phyloP scores from a whole-genome alignment of 2,329 filamentous ascomycete species.

The Penicillium crustosum region DNA sequence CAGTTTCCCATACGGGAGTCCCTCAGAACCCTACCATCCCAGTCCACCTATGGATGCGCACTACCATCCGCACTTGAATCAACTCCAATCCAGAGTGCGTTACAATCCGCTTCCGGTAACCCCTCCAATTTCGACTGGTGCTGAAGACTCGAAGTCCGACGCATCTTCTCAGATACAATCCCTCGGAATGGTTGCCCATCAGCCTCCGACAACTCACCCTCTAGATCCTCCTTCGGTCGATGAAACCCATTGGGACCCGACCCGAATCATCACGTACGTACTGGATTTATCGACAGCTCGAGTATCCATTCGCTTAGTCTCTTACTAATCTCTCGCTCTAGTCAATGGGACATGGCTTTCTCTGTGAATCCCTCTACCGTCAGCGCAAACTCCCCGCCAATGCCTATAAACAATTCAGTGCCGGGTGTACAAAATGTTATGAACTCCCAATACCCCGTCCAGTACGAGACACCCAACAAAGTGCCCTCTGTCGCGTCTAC shows the following conservation, averaged over 20 bases:
- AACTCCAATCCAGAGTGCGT: slow-evolving; percentile 48
- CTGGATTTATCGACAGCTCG: background rate
- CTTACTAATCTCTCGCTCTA: slow-evolving; percentile 44
- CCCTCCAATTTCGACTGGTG: slow-evolving; percentile 73
- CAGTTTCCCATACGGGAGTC: slow-evolving; percentile 82
- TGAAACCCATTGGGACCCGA: slow-evolving; percentile 78
- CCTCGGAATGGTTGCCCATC: slow-evolving; percentile 42
- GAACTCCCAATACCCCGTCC: slow-evolving; percentile 37
- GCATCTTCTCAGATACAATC: slow-evolving; percentile 68
- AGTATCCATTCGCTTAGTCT: slow-evolving; percentile 9
- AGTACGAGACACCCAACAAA: slow-evolving; percentile 35
- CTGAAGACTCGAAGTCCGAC: slow-evolving; percentile 74
- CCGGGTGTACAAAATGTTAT: slow-evolving; percentile 29
- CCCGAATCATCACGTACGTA: slow-evolving; percentile 84
- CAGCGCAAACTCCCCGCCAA: slow-evolving; percentile 44
- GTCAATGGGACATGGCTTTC: slow-evolving; percentile 95
- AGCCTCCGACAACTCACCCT: slow-evolving; percentile 42
- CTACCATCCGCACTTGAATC: slow-evolving; percentile 52
- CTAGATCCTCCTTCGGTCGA: slow-evolving; percentile 59
- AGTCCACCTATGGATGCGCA: slow-evolving; percentile 59
- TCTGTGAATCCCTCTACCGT: slow-evolving; percentile 61
- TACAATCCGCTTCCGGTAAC: slow-evolving; percentile 68
- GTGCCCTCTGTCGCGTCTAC: slow-evolving; percentile 29
- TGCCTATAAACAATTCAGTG: slow-evolving; percentile 35
- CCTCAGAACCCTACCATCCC: slow-evolving; percentile 61